Conservation (phyloP, 2,329 filamentous ascomycete species). For the Monilinia vaccinii-corymbosi region DNA sequence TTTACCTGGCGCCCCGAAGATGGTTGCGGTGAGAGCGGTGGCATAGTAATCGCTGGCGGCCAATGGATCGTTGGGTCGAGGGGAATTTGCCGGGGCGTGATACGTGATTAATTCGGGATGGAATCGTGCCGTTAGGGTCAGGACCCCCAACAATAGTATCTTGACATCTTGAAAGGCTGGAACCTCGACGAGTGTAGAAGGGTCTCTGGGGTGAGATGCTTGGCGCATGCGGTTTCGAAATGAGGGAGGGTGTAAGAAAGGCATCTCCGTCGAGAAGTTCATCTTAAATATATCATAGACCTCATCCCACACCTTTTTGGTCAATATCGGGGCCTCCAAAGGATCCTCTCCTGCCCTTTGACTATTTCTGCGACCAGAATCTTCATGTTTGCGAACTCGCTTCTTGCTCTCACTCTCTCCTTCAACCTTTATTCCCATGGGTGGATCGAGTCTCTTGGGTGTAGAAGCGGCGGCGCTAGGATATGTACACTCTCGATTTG, state of each 20-base stretch:
- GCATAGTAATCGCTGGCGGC: conserved; percentile 58
- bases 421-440: conserved; percentile 25
- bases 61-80: conserved; percentile 36
- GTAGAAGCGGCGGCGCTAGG: conserved; percentile 38
- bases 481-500: conserved; percentile 64
- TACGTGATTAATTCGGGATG: conserved; percentile 51
- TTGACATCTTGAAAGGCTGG: conserved; percentile 37
- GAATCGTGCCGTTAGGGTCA: conserved; percentile 61
- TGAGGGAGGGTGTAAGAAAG: conserved; percentile 60
- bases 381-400: conserved; percentile 29
- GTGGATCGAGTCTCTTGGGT: conserved; percentile 23
- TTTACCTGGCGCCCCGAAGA: conserved; percentile 37
- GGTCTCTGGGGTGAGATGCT: conserved; percentile 31
- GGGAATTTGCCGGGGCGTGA: conserved; percentile 12
- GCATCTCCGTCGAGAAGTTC: conserved; percentile 63
- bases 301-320: conserved; percentile 56
- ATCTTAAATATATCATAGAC: conserved; percentile 61
- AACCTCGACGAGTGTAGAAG: conserved; percentile 12
- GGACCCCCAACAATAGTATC: conserved; percentile 54
- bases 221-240: conserved; percentile 45
- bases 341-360: conserved; percentile 45
- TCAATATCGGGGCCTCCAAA: conserved; percentile 52
- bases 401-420: conserved; percentile 40
- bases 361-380: conserved; percentile 29
- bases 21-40: conserved; percentile 43